phyloP scores from a whole-genome alignment of 495 filamentous ascomycete species.

The Aspergillus diversus region DNA sequence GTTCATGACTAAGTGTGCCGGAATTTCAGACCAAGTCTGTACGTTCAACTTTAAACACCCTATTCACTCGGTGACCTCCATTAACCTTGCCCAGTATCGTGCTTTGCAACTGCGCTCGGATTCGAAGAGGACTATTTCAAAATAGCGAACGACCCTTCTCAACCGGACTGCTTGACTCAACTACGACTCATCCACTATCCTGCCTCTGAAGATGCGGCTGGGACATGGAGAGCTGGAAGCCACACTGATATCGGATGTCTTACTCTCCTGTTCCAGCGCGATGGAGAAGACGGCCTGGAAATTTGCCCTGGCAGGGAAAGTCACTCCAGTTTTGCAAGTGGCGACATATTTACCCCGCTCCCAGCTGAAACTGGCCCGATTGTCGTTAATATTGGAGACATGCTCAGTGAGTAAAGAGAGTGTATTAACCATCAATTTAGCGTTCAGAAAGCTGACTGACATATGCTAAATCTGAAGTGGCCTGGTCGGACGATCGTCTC shows the following conservation, averaged over 20 bases:
- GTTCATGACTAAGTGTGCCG: background rate
- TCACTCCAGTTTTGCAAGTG: background rate
- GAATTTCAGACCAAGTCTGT: background rate
- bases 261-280: background rate
- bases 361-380: background rate
- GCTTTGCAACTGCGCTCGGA: background rate
- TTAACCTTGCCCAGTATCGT: background rate
- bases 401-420: background rate
- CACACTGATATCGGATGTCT: constrained; percentile 1
- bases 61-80: no score
- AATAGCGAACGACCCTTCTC: background rate
- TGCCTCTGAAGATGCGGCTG: background rate
- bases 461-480: background rate
- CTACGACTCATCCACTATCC: background rate
- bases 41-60: no score
- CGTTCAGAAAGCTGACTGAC: background rate
- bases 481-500: background rate
- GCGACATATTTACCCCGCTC: background rate
- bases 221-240: background rate
- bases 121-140: background rate
- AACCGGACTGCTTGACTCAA: background rate
- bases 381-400: background rate
- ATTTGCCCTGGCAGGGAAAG: background rate
- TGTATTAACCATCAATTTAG: no score
- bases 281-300: background rate